Conservation (phyloP, 2,329 filamentous ascomycete species). For the Arthrobotrys megalospora region DNA sequence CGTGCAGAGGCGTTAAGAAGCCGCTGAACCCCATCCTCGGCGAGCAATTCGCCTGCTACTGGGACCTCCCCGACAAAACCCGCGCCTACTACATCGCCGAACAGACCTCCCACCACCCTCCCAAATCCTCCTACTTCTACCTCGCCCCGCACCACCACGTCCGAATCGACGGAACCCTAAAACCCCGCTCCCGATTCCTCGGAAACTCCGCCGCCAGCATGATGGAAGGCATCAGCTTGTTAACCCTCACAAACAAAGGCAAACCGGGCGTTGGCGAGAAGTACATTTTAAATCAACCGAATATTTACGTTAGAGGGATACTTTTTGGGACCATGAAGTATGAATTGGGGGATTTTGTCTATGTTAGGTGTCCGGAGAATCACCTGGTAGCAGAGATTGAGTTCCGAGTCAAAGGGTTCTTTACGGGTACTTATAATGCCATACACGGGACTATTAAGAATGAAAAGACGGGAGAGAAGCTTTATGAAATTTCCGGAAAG, state of each 20-base stretch:
- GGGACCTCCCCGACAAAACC: constrained; percentile 88
- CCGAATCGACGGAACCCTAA: constrained; percentile 93
- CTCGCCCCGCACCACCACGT: constrained; percentile 95
- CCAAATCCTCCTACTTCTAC: constrained; percentile 99
- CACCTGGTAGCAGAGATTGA: constrained; percentile 91
- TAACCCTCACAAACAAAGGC: constrained; percentile 85
- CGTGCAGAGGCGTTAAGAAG: constrained; percentile 92
- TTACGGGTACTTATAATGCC: constrained; percentile 94
- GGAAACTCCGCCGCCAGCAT: constrained; percentile 97
- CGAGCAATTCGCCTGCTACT: constrained; percentile 94
- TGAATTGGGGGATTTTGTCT: constrained; percentile 95
- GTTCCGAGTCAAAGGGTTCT: constrained; percentile 99
- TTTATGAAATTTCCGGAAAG: constrained; percentile 92
- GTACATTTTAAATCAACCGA: constrained; percentile 96
- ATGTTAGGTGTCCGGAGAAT: constrained; percentile 89
- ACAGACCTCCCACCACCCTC: constrained; percentile 97
- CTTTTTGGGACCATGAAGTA: constrained; percentile 99
- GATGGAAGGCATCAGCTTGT: constrained; percentile 95
- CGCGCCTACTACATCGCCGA: constrained; percentile 96
- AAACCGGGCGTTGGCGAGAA: constrained; percentile 79
- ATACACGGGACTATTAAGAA: constrained; percentile 93
- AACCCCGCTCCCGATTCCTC: constrained; percentile 93
- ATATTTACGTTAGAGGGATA: constrained; percentile 98
- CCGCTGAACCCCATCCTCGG: constrained; percentile 96
- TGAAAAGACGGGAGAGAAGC: constrained; percentile 84